These are phyloP conservation scores for Tuber microsphaerosporum DNA, from an alignment of 495 filamentous ascomycete species.

Conservation along the genomic window DNA sequence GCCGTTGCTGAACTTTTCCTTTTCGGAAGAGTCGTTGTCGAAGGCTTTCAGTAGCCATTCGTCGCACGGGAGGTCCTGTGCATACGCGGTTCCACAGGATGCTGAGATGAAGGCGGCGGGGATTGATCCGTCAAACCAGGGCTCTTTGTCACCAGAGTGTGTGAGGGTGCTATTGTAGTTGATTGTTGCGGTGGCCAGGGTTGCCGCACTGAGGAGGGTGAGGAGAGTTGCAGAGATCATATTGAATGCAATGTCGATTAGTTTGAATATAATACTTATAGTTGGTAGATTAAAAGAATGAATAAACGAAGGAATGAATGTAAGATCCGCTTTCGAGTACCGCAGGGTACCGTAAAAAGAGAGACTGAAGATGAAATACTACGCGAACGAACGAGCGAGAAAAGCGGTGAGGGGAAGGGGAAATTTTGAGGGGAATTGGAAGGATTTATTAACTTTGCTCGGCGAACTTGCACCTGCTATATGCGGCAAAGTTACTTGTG, in stretches of 20 bases:
- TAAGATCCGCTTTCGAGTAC: not conserved
- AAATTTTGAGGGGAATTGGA: not conserved
- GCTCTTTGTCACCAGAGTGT: not conserved
- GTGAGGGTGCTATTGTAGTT: constrained; percentile 11
- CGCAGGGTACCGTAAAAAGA: not conserved
- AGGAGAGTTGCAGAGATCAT: not conserved
- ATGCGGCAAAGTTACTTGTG: not conserved
- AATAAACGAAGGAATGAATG: constrained; percentile 1
- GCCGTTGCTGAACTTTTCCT: not conserved
- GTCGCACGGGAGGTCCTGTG: constrained; percentile 7
- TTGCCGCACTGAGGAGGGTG: constrained; percentile 8
- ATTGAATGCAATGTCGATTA: not conserved
- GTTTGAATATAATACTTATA: not conserved
- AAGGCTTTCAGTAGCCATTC: constrained; percentile 10
- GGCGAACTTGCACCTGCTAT: not conserved
- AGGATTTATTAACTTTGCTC: not conserved
- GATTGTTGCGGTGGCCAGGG: constrained; percentile 11
- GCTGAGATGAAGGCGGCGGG: constrained; percentile 4
- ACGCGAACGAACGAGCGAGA: too few species aligned
- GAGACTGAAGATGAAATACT: not conserved
- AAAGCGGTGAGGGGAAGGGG: not conserved
- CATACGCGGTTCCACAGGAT: constrained; percentile 6
- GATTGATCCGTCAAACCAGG: constrained; percentile 4
- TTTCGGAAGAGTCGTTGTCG: not conserved
- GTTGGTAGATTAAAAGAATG: not conserved